Evolutionary conservation across 2,329 filamentous ascomycete species (phyloP).

Genomic region (Fusarium sp.): DNA sequence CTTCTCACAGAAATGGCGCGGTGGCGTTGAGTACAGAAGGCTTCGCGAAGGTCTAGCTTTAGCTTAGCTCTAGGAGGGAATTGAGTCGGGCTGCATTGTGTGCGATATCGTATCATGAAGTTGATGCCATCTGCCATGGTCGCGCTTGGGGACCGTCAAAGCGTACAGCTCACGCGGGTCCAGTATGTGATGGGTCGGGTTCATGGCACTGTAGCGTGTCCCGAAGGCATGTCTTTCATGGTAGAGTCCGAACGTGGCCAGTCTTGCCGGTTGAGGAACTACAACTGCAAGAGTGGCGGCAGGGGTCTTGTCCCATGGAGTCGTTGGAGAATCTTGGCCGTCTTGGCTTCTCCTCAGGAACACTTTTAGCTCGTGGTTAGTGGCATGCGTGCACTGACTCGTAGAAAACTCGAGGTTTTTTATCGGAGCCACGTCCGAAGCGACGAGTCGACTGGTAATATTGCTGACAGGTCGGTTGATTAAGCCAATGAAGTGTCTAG

Average conservation of each 20-base stretch:
- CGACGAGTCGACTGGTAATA: not conserved
- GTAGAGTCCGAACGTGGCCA: not conserved
- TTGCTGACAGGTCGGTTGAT: not conserved
- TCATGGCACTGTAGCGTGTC: not conserved
- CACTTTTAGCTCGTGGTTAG: not conserved
- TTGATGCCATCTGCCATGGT: not conserved
- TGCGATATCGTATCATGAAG: slow-evolving; percentile 6
- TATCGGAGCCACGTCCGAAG: not conserved
- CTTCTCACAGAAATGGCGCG: not conserved
- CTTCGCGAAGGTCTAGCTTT: not conserved
- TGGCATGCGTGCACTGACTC: slow-evolving; percentile 7
- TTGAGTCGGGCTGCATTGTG: not conserved
- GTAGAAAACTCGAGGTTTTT: not conserved
- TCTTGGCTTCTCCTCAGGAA: not conserved
- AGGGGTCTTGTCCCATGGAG: slow-evolving; percentile 10
- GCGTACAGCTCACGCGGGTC: not conserved
- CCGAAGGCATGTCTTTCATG: not conserved
- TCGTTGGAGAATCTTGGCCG: not conserved
- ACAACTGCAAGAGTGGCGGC: slow-evolving; percentile 18
- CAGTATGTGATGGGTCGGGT: slow-evolving; percentile 1
- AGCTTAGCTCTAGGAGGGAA: not conserved
- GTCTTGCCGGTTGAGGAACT: slow-evolving; percentile 30
- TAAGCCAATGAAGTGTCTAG: not conserved
- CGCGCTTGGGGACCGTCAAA: not conserved
- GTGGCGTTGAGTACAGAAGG: not conserved